Evolutionary conservation across 176 grass and related monocot genomes (phyloP).

Genomic region (Aegilops bicornis): DNA sequence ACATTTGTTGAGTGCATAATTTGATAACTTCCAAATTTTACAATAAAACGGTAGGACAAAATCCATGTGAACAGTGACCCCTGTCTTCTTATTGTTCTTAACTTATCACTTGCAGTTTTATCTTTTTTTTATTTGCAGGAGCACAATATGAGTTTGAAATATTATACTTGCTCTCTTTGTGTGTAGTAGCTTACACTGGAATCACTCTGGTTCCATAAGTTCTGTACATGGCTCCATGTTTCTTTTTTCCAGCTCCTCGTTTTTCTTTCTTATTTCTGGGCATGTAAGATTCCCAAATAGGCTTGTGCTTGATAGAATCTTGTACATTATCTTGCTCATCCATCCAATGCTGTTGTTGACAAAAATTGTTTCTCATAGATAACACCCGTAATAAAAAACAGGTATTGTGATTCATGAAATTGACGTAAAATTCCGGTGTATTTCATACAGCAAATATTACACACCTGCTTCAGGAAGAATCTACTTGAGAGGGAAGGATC

Average conservation of each 20-base stretch:
- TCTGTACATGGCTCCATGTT: slow-evolving; percentile 60
- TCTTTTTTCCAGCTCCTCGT: slow-evolving; percentile 74
- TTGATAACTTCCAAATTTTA: slow-evolving; percentile 14
- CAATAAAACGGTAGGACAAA: neutral
- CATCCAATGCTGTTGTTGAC: slow-evolving; percentile 66
- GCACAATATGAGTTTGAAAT: slow-evolving; percentile 16
- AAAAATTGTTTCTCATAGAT: neutral
- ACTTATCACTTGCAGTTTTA: neutral
- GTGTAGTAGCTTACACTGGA: slow-evolving; percentile 62
- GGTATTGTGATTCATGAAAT: slow-evolving; percentile 11
- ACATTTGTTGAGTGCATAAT: neutral
- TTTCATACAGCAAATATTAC: slow-evolving; percentile 20
- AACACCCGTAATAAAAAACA: neutral
- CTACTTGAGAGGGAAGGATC: slow-evolving; percentile 91
- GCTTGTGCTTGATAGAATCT: slow-evolving; percentile 85
- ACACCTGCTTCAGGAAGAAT: slow-evolving; percentile 93
- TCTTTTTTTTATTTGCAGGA: neutral
- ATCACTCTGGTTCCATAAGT: slow-evolving; percentile 98
- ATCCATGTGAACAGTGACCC: neutral
- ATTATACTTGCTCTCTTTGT: neutral
- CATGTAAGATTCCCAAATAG: slow-evolving; percentile 94
- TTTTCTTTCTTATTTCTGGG: slow-evolving; percentile 73
- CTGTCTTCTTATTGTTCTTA: neutral
- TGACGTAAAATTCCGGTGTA: slow-evolving; percentile 6
- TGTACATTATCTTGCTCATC: slow-evolving; percentile 50